Conservation (phyloP, 2,329 filamentous ascomycete genomes). For the Fusarium sororula region DNA sequence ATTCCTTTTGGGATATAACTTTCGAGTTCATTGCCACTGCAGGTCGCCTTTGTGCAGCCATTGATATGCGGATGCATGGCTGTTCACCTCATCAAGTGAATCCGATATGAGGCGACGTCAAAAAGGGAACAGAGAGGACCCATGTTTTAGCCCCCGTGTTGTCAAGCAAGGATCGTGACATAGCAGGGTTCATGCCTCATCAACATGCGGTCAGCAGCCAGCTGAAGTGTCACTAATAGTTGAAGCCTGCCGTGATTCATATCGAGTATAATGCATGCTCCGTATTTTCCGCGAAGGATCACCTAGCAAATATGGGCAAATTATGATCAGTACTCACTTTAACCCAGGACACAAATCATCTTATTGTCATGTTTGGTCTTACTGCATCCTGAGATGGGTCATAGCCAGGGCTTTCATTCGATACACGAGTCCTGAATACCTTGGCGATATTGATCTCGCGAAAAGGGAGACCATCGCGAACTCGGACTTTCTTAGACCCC, state of each 20-base stretch:
- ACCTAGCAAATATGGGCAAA: background rate
- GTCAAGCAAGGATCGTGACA: slow-evolving; percentile 19
- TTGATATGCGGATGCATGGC: background rate
- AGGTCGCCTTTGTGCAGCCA: slow-evolving; percentile 1
- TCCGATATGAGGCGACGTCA: slow-evolving; percentile 6
- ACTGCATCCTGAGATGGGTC: background rate
- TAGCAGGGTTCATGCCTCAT: slow-evolving; percentile 22
- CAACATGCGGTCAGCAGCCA: slow-evolving; percentile 32
- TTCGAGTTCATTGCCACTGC: slow-evolving; percentile 2
- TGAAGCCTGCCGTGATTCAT: slow-evolving; percentile 2
- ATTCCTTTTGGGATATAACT: background rate
- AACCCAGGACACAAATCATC: background rate
- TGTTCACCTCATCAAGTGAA: slow-evolving; percentile 1
- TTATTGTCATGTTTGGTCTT: background rate
- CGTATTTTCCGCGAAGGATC: background rate
- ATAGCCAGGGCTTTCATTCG: background rate
- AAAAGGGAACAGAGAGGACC: slow-evolving; percentile 4
- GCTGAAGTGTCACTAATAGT: slow-evolving; percentile 8
- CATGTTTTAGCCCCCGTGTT: slow-evolving; percentile 7
- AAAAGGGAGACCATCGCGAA: background rate
- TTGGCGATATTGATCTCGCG: background rate
- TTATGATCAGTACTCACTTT: background rate
- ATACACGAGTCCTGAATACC: background rate
- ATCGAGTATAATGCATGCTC: background rate
- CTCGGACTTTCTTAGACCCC: background rate